Evolutionary conservation across 495 filamentous ascomycete species (phyloP), one percentile per base, ranked within the genome.

Genomic region (Aspergillus hancockii): DNA sequence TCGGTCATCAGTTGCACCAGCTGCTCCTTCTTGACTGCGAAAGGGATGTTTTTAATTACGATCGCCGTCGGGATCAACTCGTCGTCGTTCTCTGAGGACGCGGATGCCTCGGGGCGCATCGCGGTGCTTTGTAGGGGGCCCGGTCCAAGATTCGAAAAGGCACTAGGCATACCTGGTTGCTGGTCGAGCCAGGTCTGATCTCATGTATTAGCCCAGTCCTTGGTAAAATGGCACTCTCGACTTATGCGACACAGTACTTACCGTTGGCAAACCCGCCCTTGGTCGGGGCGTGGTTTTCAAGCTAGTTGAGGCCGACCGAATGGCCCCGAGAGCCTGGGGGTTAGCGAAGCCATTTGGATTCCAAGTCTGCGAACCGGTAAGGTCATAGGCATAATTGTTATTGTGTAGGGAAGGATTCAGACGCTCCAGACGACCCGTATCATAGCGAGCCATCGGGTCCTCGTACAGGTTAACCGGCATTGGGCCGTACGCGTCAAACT

Each of bases 1-100:
- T 95, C 88, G 14, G 90, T 93, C 94, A 98, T 98, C 63, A 97
- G 78, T 57, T 86, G 83, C 18, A 96, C 89, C 43, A 98, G 82
- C 72, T 93, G 90, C 72, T 98, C 94, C 77, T 97, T 97, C 76
- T 97, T 93, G 45, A 97, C 92, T 46, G 94, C 94, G 70, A 98
- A 98, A 3, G 95, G 94, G 50, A 98, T 98, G 67, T 98, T 98
- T 78, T 98, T 98, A 78, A 98, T 98, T 51, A 98, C 94, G 62
- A 98, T 98, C 34, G 94, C 94, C 3, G 94, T 98, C 16, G 94
- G 94, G 59, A 98, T 98, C 59, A 98, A 82, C 75, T 97, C 93
- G 59, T 90, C 91, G 60, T 87, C 88, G 18, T 72, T 73, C 36
- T 88, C 85, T 12, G 82, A 79, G 31, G 73, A 72, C 49, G 81